A percentile compares a stretch with the other conserved stretches of the same genome.
Evolutionary conservation across 176 grass and related monocot species (phyloP).

Genomic region (Rhynchospora pubera): DNA sequence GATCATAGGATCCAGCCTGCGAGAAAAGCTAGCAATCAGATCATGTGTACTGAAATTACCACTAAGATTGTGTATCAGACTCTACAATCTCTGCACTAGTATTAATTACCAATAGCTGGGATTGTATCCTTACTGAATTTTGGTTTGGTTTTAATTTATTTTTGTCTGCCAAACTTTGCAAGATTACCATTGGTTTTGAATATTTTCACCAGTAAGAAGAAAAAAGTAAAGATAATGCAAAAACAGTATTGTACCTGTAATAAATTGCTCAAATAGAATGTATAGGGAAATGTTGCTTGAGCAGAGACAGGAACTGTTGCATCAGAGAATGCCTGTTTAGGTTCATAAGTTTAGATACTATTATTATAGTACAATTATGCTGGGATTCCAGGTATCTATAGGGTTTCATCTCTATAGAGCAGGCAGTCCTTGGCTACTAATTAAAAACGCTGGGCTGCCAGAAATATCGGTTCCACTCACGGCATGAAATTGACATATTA

Average conservation of each 20-base stretch:
- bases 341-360: not conserved
- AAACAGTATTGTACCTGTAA: slow-evolving; percentile 45
- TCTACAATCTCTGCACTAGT: not conserved
- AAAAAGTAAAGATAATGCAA: not conserved
- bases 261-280: slow-evolving; percentile 76
- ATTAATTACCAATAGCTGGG: no score
- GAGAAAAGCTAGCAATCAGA: not conserved
- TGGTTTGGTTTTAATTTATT: not conserved
- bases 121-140: no score
- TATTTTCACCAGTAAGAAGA: not conserved
- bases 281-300: slow-evolving; percentile 88
- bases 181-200: not conserved
- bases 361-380: not conserved
- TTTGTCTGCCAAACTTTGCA: not conserved
- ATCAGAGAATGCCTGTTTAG: slow-evolving; percentile 54
- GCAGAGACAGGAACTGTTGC: slow-evolving; percentile 70
- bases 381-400: not conserved
- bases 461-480: not conserved
- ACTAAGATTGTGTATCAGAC: not conserved
- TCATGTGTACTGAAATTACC: not conserved
- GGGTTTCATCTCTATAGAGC: no score
- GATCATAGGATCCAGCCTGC: slow-evolving; percentile 83
- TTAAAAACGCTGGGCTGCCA: no score
- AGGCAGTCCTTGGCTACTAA: no score
- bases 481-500: not conserved